Conservation (phyloP, 2,329 filamentous ascomycete species). For the Ophiostoma fasciatum region DNA sequence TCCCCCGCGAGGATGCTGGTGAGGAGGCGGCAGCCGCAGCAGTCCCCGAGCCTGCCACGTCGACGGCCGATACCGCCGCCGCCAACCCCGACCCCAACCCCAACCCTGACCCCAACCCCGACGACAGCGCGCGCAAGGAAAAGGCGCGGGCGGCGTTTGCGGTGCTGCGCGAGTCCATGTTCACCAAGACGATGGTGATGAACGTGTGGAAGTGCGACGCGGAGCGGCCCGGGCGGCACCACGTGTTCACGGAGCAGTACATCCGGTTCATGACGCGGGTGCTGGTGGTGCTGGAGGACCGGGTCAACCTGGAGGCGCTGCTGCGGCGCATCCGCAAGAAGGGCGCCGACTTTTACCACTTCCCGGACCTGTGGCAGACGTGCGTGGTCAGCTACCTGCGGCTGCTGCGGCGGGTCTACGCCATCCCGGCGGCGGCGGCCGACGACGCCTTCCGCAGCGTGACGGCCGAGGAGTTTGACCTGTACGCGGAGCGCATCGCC, state of each 20-base stretch:
- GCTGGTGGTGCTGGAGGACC: conserved; percentile 60
- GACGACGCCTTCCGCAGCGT: conserved; percentile 43
- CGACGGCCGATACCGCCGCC: too few relatives aligned
- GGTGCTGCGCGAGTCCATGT: conserved; percentile 58
- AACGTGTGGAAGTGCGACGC: conserved; percentile 92
- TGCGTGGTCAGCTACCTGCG: conserved; percentile 39
- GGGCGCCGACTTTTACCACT: conserved; percentile 57
- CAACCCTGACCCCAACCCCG: not conserved
- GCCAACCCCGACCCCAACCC: too few relatives aligned
- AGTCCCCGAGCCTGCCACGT: too few relatives aligned
- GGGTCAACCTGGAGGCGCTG: conserved; percentile 60
- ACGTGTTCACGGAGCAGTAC: conserved; percentile 82
- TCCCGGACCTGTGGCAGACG: conserved; percentile 43
- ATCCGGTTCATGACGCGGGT: conserved; percentile 67
- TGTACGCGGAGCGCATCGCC: conserved; percentile 36
- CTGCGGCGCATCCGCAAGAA: conserved; percentile 70
- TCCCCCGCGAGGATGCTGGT: too few relatives aligned
- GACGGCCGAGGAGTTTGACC: conserved; percentile 41
- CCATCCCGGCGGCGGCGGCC: conserved; percentile 24
- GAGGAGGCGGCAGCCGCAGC: not conserved
- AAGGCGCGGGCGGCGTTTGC: conserved; percentile 67
- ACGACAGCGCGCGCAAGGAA: conserved; percentile 20
- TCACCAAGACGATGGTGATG: conserved; percentile 88
- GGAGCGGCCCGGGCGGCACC: conserved; percentile 70
- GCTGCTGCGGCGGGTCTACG: conserved; percentile 34